Conservation (phyloP, 2,329 filamentous ascomycete genomes). For the Arthrobotrys entomopaga region DNA sequence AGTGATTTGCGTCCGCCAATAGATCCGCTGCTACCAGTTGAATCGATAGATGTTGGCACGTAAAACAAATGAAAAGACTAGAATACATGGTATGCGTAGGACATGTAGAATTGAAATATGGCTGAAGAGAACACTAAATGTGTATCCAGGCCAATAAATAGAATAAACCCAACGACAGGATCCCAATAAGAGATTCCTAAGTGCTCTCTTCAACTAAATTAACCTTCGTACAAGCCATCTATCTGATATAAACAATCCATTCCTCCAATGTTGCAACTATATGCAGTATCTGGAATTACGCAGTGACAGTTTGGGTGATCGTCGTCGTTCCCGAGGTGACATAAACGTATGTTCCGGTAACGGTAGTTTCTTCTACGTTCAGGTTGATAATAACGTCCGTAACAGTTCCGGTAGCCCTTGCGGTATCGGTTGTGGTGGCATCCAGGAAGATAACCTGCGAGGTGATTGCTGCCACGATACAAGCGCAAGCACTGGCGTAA, state of each 20-base stretch:
- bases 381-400: conserved; percentile 1
- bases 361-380: background rate
- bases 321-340: conserved; percentile 8
- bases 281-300: background rate
- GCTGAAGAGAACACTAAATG: too few relatives aligned
- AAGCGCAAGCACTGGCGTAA: conserved; percentile 6
- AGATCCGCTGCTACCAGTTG: background rate
- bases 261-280: too few relatives aligned
- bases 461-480: background rate
- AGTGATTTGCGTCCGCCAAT: background rate
- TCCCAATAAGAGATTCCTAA: too few relatives aligned
- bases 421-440: background rate
- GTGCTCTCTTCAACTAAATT: too few relatives aligned
- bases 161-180: too few relatives aligned
- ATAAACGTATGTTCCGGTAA: background rate
- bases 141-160: too few relatives aligned
- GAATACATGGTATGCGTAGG: background rate
- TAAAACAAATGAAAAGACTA: background rate
- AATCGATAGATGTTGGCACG: background rate
- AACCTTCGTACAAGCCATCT: too few relatives aligned
- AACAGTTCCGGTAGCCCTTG: background rate
- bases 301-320: background rate
- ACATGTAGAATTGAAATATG: background rate
- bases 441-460: background rate
- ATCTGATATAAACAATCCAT: too few relatives aligned